Evolutionary conservation across 2,329 filamentous ascomycete species (phyloP), one percentile per base, ranked within the genome.

Genomic region (Thielaviopsis populi): DNA sequence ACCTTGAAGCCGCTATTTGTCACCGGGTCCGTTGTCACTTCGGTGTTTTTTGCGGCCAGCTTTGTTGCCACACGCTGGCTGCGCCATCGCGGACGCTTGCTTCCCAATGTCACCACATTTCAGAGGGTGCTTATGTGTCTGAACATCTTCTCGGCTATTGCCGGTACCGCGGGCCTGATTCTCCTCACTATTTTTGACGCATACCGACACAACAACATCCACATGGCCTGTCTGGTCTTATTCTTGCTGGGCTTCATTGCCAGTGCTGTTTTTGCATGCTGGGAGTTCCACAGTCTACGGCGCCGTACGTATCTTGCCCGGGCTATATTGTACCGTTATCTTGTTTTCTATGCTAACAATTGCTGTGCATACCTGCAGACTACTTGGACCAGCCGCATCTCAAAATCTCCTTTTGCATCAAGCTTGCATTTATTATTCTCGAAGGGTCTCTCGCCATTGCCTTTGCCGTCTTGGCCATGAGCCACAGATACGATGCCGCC

Each of bases 161-260:
- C 85, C 27, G 94, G 94, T 61, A 91, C 89, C 0, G 79, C 80
- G 0, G 92, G 92, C 2, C 75, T 99, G 54, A 90, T 96, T 67
- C 78, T 91, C 5, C 79, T 99, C 48, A 85, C 86, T 67, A 85
- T 96, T 69, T 96, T 95, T 73, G 90, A 97, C 73, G 94, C 89
- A 0, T 74, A 80, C n/a, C 76, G 78, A 63, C 83, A 96, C 72
- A 78, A 79, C 1, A 74, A 69, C 1, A 72, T 88, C 65, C 94
- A 99, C 72, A 79, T 89, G 70, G 77, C 83, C 1, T 95, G 95
- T 74, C 76, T 99, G 42, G 74, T 82, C 0, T 74, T 96, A 61
- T 99, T 99, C 73, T 89, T 96, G 72, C 84, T 74, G 15, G 94
- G 90, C 41, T 97, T 95, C 73, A 77, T 96, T 63, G 72, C 96